phyloP scores from a whole-genome alignment of 768 basidiomycete genomes.

The Leccinum fibrillosum region DNA sequence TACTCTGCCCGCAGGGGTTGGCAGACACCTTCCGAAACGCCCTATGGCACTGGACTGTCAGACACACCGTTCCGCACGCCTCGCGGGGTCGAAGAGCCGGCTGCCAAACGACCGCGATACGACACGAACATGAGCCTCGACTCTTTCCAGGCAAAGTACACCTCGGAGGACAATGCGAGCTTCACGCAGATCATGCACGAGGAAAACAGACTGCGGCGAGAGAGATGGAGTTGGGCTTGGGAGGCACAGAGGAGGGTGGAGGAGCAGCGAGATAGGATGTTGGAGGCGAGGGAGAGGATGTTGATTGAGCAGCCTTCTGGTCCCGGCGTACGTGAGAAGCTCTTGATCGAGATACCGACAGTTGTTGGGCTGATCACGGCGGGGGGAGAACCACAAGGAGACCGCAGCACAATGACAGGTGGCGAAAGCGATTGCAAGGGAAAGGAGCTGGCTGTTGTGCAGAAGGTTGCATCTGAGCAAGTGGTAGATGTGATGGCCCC shows the following conservation, averaged over 20 bases:
- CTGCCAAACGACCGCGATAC: conserved; percentile 56
- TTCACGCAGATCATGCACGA: conserved; percentile 90
- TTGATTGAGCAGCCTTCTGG: conserved; percentile 64
- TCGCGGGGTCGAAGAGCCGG: conserved; percentile 38
- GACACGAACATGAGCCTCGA: conserved; percentile 70
- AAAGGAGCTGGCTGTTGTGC: conserved; percentile 19
- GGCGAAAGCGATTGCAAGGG: conserved; percentile 25
- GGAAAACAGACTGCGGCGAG: conserved; percentile 80
- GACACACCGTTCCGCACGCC: conserved; percentile 65
- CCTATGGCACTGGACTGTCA: conserved; percentile 52
- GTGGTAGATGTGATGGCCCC: conserved; percentile 77
- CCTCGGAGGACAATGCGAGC: conserved; percentile 96
- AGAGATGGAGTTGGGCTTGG: conserved; percentile 91
- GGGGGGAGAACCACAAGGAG: conserved; percentile 15
- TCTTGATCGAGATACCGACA: conserved; percentile 58
- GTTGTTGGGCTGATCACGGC: conserved; percentile 52
- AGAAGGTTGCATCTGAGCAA: conserved; percentile 28
- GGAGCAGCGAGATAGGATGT: conserved; percentile 57
- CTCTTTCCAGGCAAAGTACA: conserved; percentile 85
- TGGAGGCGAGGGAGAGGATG: conserved; percentile 66
- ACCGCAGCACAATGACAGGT: conserved; percentile 14
- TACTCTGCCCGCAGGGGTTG: conserved; percentile 29
- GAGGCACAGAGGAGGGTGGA: conserved; percentile 85
- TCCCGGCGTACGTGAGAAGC: conserved; percentile 64
- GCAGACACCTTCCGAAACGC: conserved; percentile 60